phyloP scores from a whole-genome alignment of 2,329 filamentous ascomycete species.

The Fusarium redolens region DNA sequence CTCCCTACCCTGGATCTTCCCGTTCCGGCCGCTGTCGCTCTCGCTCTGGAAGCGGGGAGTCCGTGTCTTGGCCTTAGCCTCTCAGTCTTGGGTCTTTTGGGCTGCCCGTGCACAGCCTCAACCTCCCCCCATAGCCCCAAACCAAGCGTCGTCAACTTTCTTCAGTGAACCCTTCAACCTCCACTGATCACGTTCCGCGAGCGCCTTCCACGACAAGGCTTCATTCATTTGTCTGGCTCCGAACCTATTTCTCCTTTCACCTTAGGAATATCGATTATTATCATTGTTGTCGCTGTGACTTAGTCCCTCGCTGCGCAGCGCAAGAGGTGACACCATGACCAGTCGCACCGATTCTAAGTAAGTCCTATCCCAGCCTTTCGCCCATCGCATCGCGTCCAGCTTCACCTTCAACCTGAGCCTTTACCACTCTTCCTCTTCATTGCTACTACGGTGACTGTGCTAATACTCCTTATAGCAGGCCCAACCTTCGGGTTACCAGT shows the following conservation, averaged over 20 bases:
- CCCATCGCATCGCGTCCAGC: conserved; percentile 26
- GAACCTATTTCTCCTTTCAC: conserved; percentile 4
- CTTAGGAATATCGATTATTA: conserved; percentile 25
- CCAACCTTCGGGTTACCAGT: conserved; percentile 96
- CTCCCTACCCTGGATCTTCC: conserved; percentile 29
- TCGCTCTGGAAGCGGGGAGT: conserved; percentile 47
- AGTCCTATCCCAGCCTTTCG: conserved; percentile 36
- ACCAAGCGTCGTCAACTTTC: conserved; percentile 43
- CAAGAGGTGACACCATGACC: conserved; percentile 47
- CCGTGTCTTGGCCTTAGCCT: conserved; percentile 25
- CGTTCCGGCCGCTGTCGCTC: conserved; percentile 43
- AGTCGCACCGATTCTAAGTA: conserved; percentile 53
- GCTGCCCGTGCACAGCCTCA: conserved; percentile 49
- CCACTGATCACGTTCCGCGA: conserved; percentile 24
- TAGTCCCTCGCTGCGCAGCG: conserved; percentile 44
- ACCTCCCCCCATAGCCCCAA: conserved; percentile 41
- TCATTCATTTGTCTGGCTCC: conserved; percentile 31
- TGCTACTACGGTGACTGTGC: conserved; percentile 30
- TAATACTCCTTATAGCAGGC: conserved; percentile 66
- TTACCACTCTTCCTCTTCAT: not conserved
- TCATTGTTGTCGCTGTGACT: conserved; percentile 39
- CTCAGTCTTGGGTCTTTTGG: conserved; percentile 36
- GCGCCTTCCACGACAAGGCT: conserved; percentile 31
- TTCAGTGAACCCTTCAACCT: conserved; percentile 37
- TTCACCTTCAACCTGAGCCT: not conserved